These are phyloP conservation scores for Zygosaccharomyces pseudobailii DNA, from an alignment of 1,139 yeast species.

Conservation along the genomic window DNA sequence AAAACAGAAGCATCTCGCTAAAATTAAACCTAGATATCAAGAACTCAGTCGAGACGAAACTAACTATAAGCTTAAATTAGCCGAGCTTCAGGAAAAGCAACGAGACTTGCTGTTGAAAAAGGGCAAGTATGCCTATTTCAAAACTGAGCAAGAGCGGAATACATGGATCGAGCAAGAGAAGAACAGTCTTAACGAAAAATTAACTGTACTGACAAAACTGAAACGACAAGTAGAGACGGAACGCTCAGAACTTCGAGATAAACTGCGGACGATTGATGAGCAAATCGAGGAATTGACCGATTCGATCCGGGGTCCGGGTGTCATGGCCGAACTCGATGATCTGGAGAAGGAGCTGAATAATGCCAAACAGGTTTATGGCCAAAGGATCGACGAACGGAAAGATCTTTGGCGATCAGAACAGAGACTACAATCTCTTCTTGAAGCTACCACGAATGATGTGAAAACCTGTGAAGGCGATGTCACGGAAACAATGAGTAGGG, in stretches of 20 bases:
- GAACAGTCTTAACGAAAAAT: conserved; percentile 34
- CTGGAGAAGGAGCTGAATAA: conserved; percentile 31
- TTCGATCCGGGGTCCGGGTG: conserved; percentile 37
- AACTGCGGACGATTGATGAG: conserved; percentile 14
- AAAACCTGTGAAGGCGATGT: conserved; percentile 54
- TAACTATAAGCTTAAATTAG: conserved; percentile 39
- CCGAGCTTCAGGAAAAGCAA: conserved; percentile 49
- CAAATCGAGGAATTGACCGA: conserved; percentile 37
- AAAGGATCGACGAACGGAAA: conserved; percentile 62
- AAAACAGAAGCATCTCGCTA: conserved; percentile 41
- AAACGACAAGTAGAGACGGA: conserved; percentile 9
- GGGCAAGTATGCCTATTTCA: conserved; percentile 62
- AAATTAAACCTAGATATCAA: conserved; percentile 43
- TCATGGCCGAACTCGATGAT: conserved; percentile 33
- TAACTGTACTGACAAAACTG: conserved; percentile 20
- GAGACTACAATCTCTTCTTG: conserved; percentile 50
- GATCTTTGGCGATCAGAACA: conserved; percentile 78
- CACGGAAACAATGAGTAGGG: conserved; percentile 69
- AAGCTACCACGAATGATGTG: conserved; percentile 53
- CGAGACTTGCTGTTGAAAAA: conserved; percentile 68
- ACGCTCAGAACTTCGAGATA: conserved; percentile 25
- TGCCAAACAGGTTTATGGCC: conserved; percentile 41
- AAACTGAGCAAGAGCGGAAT: conserved; percentile 56
- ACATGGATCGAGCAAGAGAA: conserved; percentile 59
- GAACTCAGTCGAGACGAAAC: conserved; percentile 42